Conservation (phyloP, 495 filamentous ascomycete genomes). For the Cairneyella variabilis region DNA sequence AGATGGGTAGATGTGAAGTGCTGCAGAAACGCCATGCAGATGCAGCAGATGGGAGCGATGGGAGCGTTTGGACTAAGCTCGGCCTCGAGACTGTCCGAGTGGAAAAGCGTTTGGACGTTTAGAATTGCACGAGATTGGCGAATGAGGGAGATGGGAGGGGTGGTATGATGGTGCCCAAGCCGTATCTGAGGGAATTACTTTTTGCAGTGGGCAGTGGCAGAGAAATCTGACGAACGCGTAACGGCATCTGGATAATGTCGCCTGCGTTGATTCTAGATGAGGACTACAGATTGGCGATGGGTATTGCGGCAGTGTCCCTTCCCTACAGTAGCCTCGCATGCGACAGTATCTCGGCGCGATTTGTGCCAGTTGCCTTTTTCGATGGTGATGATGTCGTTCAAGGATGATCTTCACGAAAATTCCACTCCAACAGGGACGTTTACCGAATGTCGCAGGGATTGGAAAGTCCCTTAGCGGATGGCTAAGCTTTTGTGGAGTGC, state of each 20-base stretch:
- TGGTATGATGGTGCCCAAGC: not conserved
- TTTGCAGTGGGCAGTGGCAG: not conserved
- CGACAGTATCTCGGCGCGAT: not conserved
- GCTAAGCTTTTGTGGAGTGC: constrained; percentile 19
- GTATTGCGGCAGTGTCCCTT: constrained; percentile 9
- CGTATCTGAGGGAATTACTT: constrained; percentile 7
- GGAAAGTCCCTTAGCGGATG: not conserved
- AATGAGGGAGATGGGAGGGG: constrained; percentile 1
- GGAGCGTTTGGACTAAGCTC: constrained; percentile 4
- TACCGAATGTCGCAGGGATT: constrained; percentile 1
- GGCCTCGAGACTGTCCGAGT: constrained; percentile 5
- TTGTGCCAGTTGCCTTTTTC: not conserved
- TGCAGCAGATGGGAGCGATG: not conserved
- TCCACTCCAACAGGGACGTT: not conserved
- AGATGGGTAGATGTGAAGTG: not conserved
- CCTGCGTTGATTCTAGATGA: not conserved
- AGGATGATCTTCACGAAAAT: not conserved
- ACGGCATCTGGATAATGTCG: not conserved
- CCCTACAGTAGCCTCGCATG: constrained; percentile 4
- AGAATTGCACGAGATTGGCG: not conserved
- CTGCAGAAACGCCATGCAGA: not conserved
- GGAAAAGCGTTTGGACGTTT: constrained; percentile 4
- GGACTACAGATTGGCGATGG: not conserved
- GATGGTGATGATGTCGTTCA: constrained; percentile 1
- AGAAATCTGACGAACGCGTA: not conserved